phyloP scores from a whole-genome alignment of 1,139 yeast species.

The Nakaseomyces kungkrabaensis region DNA sequence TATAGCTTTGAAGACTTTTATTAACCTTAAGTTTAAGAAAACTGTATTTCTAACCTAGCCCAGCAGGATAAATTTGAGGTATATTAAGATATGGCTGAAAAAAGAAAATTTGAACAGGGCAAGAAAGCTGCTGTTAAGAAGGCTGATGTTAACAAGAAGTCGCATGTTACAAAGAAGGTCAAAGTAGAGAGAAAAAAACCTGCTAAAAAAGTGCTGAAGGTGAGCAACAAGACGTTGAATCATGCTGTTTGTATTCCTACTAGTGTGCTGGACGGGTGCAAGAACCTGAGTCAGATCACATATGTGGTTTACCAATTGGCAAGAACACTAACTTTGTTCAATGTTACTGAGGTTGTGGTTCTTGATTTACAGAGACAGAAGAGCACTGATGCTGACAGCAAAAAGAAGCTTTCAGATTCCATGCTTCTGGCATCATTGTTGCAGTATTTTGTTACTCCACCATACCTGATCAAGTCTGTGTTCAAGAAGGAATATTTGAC shows the following conservation, averaged over 20 bases:
- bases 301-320: constrained; percentile 70
- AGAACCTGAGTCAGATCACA: constrained; percentile 63
- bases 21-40: no score
- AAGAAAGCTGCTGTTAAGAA: neutral
- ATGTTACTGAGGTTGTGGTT: constrained; percentile 64
- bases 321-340: constrained; percentile 56
- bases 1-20: no score
- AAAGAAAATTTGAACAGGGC: neutral
- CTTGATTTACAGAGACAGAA: constrained; percentile 36
- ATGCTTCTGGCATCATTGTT: constrained; percentile 58
- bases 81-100: neutral
- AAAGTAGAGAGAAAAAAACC: neutral
- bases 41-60: no score
- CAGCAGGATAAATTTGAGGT: no score
- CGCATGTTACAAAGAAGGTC: neutral
- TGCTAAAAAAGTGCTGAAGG: constrained; percentile 9
- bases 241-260: constrained; percentile 60
- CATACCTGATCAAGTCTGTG: constrained; percentile 58
- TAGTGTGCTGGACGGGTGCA: constrained; percentile 48
- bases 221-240: constrained; percentile 21
- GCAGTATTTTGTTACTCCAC: constrained; percentile 81
- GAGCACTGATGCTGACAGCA: neutral
- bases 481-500: constrained; percentile 39
- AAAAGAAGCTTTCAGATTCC: constrained; percentile 30
- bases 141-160: neutral